Conservation (phyloP, 257 asterid species). For the Dorcoceras hygrometricum region DNA sequence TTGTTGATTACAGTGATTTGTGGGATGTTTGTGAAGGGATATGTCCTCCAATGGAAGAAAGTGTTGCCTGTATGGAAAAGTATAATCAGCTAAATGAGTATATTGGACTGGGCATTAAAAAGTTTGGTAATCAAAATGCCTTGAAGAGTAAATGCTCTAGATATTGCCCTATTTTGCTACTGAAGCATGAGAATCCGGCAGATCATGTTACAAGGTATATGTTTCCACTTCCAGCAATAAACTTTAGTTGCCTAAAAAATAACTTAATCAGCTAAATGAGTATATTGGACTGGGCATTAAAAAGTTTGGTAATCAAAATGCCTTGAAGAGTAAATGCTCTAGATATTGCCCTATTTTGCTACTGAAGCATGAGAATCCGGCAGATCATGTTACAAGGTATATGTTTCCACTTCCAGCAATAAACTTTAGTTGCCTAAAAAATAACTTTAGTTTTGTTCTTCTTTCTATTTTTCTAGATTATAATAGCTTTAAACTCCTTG, state of each 20-base stretch:
- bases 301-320: too few relatives aligned
- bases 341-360: too few relatives aligned
- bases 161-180: slow-evolving; percentile 64
- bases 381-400: too few relatives aligned
- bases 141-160: slow-evolving; percentile 36
- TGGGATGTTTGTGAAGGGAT: slow-evolving; percentile 63
- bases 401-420: too few relatives aligned
- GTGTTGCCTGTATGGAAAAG: slow-evolving; percentile 57
- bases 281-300: too few relatives aligned
- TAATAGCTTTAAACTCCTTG: not conserved
- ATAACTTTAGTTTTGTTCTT: not conserved
- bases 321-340: too few relatives aligned
- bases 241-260: not conserved
- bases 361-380: too few relatives aligned
- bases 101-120: slow-evolving; percentile 41
- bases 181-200: slow-evolving; percentile 43
- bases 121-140: slow-evolving; percentile 34
- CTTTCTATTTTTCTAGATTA: not conserved
- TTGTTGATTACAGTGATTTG: slow-evolving; percentile 35
- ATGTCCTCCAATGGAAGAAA: slow-evolving; percentile 69
- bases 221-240: not conserved
- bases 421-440: too few relatives aligned
- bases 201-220: slow-evolving; percentile 53
- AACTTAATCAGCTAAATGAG: too few relatives aligned
- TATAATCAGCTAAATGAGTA: slow-evolving; percentile 51